Base-by-base conservation (phyloP, 805 yeast species). In the Saccharomycopsis capsularis region DNA sequence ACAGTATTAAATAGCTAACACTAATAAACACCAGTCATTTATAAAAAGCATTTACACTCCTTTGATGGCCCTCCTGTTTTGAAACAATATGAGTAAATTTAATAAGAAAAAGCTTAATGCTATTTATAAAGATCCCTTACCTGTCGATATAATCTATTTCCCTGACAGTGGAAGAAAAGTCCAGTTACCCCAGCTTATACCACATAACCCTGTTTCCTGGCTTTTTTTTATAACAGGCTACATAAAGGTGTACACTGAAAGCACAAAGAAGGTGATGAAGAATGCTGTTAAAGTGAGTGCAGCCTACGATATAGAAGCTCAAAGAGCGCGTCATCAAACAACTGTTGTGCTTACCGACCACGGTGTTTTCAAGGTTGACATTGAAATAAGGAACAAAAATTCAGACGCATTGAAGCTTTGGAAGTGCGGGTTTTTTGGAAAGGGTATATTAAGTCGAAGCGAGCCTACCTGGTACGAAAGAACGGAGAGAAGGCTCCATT, bases 391-490 rank as follows among this genome's bases (percentile, higher is more conserved):
- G 22, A 40, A n/a, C 3, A 1, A 13, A 11, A 68, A 70, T 40
- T 64, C 63, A 1, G 55, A 59, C 0, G 81, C 82, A 78, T 56
- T 59, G 19, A 64, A 64, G 36, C 66, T 93, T 2, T 93, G 98
- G 98, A 65, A 70, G 16, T 74, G 74, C 56, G 99, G 99, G 1
- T 93, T 89, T 60, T 93, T 88, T 61, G 99, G 99, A 4, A 93
- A 91, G 60, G 99, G 98, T 2, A 76, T 78, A 2, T 67, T 89
- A 40, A 85, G 96, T 32, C 71, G 99, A 55, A 84, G 95, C 50
- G 97, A 93, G 60, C 96, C 99, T 0, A 78, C 96, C 0, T 93
- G 98, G 97, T 64, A 61, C 40, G 70, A 68, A n/a, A 71, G 97
- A 47, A 79, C 87, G 1, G 64, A 67, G 29, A 69, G 80, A 42